Base-by-base conservation (phyloP, 805 yeast species). In the Candida fluviatilis region DNA sequence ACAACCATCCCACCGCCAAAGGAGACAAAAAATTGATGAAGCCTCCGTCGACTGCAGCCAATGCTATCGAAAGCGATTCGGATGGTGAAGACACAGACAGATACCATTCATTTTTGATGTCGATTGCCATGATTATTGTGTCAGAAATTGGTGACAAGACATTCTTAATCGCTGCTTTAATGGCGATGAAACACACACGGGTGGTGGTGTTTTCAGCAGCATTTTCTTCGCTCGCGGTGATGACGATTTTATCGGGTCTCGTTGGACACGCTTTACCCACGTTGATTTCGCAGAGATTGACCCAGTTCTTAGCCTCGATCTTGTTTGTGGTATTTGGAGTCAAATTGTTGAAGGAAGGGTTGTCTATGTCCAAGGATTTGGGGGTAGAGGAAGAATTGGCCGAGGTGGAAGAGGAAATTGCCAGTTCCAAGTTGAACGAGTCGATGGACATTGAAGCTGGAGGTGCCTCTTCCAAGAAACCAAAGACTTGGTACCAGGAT, bases 121-220 rank as follows among this genome's bases (percentile, higher is more conserved):
- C 98, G 1, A 66, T 82, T 24, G 77, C 91, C 12, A 93, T 93
- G 99, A 93, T 93, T 54, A 66, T 86, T 23, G 85, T 89, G n/a
- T 85, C 95, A 19, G 99, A 93, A 62, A 83, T 93, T 42, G 99
- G 99, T 42, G 99, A 93, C 61, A 93, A 93, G 66, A 93, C 99
- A 0, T 93, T 93, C 57, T 73, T 93, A 48, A 88, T 93, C 51
- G 97, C 99, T 25, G 98, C 97, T 2, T 71, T 93, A 47, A 90
- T 93, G 96, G 96, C 98, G 21, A 93, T 93, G 98, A 85, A 87
- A 57, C 82, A 89, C 62, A 78, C 90, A 14, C 75, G 95, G 52
- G 52, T 75, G 54, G 71, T 87, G 34, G 98, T 93, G n/a, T 91
- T 93, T 58, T 70, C 87, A 6, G 81, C 96, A 12, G 93, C 96